Percentiles rank a stretch among this genome's conserved stretches.
Evolutionary conservation across 306 rosid genomes (phyloP).

Genomic region (Mucuna pruriens): DNA sequence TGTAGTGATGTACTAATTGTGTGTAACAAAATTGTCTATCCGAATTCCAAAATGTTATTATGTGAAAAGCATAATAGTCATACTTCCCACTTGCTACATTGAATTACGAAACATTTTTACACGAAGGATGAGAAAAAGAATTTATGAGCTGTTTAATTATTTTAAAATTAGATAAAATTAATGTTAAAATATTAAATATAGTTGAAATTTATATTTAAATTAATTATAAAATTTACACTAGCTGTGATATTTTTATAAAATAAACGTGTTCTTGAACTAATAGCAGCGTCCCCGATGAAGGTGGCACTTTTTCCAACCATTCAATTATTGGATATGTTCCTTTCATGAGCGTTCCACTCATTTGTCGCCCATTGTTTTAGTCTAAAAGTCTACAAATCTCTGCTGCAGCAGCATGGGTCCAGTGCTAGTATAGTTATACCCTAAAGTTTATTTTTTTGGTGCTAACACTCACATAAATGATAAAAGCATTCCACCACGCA

Average conservation of each 20-base stretch:
- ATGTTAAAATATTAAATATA: too few species aligned
- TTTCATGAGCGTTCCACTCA: constrained; percentile 13
- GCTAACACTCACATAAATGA: constrained; percentile 18
- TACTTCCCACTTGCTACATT: background rate
- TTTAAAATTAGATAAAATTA: background rate
- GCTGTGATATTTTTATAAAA: too few species aligned
- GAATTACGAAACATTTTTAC: background rate
- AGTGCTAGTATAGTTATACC: background rate
- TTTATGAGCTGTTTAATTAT: background rate
- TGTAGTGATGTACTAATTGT: background rate
- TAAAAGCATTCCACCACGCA: constrained; percentile 22
- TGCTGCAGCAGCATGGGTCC: background rate
- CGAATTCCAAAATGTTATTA: background rate
- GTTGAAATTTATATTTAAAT: background rate
- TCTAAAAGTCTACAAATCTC: background rate
- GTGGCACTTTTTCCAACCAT: constrained; percentile 18
- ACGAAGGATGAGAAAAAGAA: background rate
- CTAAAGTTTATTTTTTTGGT: background rate
- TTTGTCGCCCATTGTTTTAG: constrained; percentile 44
- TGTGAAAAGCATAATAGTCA: background rate
- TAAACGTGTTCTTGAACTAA: background rate
- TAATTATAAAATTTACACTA: too few species aligned
- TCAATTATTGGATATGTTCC: constrained; percentile 35
- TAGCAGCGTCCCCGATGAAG: background rate
- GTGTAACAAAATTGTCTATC: background rate